phyloP scores from a whole-genome alignment of 1,284 basidiomycete genomes.

The Ustilago shanxiensis region DNA sequence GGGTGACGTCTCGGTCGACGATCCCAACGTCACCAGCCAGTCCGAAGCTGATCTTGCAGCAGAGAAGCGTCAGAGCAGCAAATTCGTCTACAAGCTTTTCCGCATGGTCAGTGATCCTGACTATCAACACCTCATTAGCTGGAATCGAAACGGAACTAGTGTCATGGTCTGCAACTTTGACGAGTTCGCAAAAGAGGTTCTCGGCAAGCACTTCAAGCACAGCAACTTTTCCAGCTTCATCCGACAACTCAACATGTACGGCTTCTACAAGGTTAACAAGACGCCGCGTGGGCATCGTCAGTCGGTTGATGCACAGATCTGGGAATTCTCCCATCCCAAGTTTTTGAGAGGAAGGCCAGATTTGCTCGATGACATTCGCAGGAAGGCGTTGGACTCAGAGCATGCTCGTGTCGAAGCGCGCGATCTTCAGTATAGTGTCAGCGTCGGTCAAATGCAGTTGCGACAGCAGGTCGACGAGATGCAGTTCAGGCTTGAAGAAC shows the following conservation, averaged over 20 bases:
- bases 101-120: slow-evolving; percentile 63
- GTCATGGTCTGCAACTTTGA: slow-evolving; percentile 67
- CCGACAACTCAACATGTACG: slow-evolving; percentile 85
- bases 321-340: slow-evolving; percentile 90
- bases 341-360: slow-evolving; percentile 85
- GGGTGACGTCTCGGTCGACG: slow-evolving; percentile 43
- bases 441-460: slow-evolving; percentile 61
- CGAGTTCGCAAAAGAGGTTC: slow-evolving; percentile 68
- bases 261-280: slow-evolving; percentile 73
- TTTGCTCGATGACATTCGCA: slow-evolving; percentile 84
- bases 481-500: slow-evolving; percentile 60
- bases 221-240: slow-evolving; percentile 87
- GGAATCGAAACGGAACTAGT: slow-evolving; percentile 59
- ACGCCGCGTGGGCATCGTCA: slow-evolving; percentile 83
- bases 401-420: slow-evolving; percentile 60
- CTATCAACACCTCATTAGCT: slow-evolving; percentile 62
- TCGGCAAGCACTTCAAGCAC: slow-evolving; percentile 71
- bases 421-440: slow-evolving; percentile 62
- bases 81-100: slow-evolving; percentile 65
- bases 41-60: slow-evolving; percentile 50
- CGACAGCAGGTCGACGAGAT: slow-evolving; percentile 62
- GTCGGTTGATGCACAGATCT: slow-evolving; percentile 82
- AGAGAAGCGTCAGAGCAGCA: slow-evolving; percentile 56
- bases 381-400: slow-evolving; percentile 75
- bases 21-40: slow-evolving; percentile 38